These are phyloP conservation scores for Xylaria acuta DNA, from an alignment of 495 filamentous ascomycete genomes.

Conservation along the genomic window DNA sequence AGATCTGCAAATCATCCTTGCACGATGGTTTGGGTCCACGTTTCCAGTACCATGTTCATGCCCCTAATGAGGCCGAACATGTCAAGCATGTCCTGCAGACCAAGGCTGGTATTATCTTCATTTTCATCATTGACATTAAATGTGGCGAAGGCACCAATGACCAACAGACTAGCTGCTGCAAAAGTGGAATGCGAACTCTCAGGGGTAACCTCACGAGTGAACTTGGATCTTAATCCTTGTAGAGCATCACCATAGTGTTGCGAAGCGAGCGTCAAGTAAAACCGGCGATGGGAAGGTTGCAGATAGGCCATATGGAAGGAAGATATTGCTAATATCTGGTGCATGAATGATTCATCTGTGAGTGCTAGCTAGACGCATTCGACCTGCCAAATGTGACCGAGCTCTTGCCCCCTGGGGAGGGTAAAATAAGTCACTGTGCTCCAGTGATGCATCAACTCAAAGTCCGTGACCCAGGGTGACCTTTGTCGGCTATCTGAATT, in stretches of 20 bases:
- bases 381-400: background rate
- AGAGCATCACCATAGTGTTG: background rate
- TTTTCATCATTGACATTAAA: background rate
- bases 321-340: background rate
- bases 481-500: background rate
- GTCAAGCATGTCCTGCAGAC: background rate
- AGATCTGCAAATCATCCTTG: background rate
- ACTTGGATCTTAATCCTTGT: background rate
- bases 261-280: background rate
- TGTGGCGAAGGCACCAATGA: conserved; percentile 4
- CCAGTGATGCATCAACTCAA: conserved; percentile 1
- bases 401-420: background rate
- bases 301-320: background rate
- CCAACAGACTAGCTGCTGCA: background rate
- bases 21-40: background rate
- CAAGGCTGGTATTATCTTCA: background rate
- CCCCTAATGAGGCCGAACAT: conserved; percentile 2
- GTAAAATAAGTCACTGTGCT: conserved; percentile 2
- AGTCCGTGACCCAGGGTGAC: background rate
- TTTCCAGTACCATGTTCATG: background rate
- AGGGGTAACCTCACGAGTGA: background rate
- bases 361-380: background rate
- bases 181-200: background rate
- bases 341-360: background rate
- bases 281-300: background rate